phyloP scores from a whole-genome alignment of 371 early-diverging fungal genomes.

The Smittium mucronatum region DNA sequence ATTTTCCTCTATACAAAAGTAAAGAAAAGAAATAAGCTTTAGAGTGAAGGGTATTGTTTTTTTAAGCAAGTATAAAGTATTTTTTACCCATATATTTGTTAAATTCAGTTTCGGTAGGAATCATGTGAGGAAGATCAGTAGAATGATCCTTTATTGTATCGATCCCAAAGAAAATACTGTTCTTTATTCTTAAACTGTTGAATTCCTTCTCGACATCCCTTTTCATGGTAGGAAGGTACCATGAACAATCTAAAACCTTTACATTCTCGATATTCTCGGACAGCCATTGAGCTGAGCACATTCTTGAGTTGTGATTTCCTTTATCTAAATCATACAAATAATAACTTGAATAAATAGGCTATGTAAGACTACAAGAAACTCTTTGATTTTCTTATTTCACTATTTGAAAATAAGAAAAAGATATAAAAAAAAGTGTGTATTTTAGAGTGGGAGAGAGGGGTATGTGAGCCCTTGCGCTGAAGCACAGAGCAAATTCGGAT shows the following conservation, averaged over 20 bases:
- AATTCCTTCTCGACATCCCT: slow-evolving; percentile 57
- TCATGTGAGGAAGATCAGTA: slow-evolving; percentile 61
- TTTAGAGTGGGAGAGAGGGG: too few relatives aligned
- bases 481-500: too few relatives aligned
- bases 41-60: neutral
- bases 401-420: too few relatives aligned
- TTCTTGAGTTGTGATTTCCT: slow-evolving; percentile 3
- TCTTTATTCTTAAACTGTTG: slow-evolving; percentile 37
- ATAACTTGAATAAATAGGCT: too few relatives aligned
- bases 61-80: neutral
- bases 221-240: slow-evolving; percentile 68
- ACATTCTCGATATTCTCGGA: slow-evolving; percentile 38
- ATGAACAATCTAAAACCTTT: slow-evolving; percentile 74
- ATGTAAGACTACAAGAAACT: too few relatives aligned
- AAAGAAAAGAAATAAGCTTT: slow-evolving; percentile 9
- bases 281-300: slow-evolving; percentile 38
- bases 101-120: slow-evolving; percentile 49
- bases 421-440: too few relatives aligned
- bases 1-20: slow-evolving; percentile 35
- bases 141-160: slow-evolving; percentile 55
- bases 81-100: slow-evolving; percentile 42
- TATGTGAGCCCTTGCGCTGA: too few relatives aligned
- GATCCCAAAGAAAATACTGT: slow-evolving; percentile 53
- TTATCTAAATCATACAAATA: too few relatives aligned
- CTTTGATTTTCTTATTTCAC: too few relatives aligned